A percentile compares a stretch with the other conserved stretches of the same genome.
phyloP scores from a whole-genome alignment of 1,139 yeast genomes.

The Scheffersomyces lignicola region DNA sequence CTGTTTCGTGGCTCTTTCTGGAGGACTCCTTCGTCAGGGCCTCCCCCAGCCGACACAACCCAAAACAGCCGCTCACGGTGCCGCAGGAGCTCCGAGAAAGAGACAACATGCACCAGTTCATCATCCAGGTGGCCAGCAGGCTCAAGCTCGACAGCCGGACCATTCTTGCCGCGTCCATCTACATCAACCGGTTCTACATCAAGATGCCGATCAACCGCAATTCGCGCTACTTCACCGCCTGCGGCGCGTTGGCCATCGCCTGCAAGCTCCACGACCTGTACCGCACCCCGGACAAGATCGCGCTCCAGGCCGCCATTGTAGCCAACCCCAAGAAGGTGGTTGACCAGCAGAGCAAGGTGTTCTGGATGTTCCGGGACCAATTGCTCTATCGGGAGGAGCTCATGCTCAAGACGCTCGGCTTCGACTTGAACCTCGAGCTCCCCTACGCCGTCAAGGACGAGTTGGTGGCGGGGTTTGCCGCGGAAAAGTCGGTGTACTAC shows the following conservation, averaged over 20 bases:
- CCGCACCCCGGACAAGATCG: slow-evolving; percentile 46
- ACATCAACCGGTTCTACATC: slow-evolving; percentile 44
- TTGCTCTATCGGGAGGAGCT: slow-evolving; percentile 45
- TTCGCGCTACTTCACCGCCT: slow-evolving; percentile 47
- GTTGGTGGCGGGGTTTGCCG: slow-evolving; percentile 13
- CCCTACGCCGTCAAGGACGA: slow-evolving; percentile 39
- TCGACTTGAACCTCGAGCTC: slow-evolving; percentile 39
- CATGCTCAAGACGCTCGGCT: slow-evolving; percentile 38
- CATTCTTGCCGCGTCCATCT: slow-evolving; percentile 44
- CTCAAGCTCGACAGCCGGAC: slow-evolving; percentile 46
- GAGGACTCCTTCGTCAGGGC: slow-evolving; percentile 30
- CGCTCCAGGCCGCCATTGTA: slow-evolving; percentile 37
- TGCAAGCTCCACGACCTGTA: slow-evolving; percentile 46
- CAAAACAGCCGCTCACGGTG: slow-evolving; percentile 15
- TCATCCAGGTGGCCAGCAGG: slow-evolving; percentile 36
- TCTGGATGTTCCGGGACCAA: slow-evolving; percentile 52
- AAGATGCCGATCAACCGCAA: slow-evolving; percentile 41
- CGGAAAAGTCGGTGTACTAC: slow-evolving; percentile 14
- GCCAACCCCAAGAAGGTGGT: slow-evolving; percentile 33
- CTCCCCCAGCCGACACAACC: slow-evolving; percentile 32
- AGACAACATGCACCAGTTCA: slow-evolving; percentile 42
- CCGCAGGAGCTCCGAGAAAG: slow-evolving; percentile 39
- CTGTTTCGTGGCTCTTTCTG: slow-evolving; percentile 37
- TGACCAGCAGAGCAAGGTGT: slow-evolving; percentile 42
- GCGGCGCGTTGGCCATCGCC: slow-evolving; percentile 46